Conservation (phyloP, 768 basidiomycete genomes). For the Phanerochaete sordida region DNA sequence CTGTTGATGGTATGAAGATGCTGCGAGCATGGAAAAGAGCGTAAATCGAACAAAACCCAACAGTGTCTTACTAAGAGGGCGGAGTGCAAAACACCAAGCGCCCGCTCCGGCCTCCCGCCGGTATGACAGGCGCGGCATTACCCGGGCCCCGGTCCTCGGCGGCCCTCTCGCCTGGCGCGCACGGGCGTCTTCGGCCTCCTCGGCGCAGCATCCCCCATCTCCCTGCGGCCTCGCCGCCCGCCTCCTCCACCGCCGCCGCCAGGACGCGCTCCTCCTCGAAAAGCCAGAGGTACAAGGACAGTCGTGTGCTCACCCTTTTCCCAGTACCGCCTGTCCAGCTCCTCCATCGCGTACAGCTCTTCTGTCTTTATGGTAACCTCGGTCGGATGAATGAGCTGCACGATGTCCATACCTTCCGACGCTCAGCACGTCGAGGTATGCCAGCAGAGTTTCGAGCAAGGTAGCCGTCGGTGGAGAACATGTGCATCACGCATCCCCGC, state of each 20-base stretch:
- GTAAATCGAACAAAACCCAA: slow-evolving; percentile 11
- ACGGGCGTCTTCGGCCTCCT: background rate
- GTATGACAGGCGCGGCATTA: background rate
- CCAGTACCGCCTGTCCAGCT: background rate
- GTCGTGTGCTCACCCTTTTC: background rate
- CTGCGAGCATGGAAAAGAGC: slow-evolving; percentile 13
- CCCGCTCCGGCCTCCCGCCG: background rate
- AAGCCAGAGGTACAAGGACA: background rate
- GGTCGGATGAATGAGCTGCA: background rate
- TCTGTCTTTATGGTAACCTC: background rate
- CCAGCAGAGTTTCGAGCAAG: background rate
- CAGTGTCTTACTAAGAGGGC: slow-evolving; percentile 14
- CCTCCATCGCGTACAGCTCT: background rate
- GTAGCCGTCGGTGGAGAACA: background rate
- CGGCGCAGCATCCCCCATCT: too few relatives aligned
- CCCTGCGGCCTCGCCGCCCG: background rate
- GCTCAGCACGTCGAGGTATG: background rate
- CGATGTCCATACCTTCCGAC: background rate
- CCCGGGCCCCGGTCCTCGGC: slow-evolving; percentile 4
- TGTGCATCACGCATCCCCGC: background rate
- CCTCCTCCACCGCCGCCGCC: background rate
- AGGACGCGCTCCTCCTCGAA: too few relatives aligned
- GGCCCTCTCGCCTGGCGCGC: background rate
- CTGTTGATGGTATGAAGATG: slow-evolving; percentile 15
- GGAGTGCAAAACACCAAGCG: slow-evolving; percentile 8